Conservation (phyloP, 441 rosid species). For the Croton laevigatus region DNA sequence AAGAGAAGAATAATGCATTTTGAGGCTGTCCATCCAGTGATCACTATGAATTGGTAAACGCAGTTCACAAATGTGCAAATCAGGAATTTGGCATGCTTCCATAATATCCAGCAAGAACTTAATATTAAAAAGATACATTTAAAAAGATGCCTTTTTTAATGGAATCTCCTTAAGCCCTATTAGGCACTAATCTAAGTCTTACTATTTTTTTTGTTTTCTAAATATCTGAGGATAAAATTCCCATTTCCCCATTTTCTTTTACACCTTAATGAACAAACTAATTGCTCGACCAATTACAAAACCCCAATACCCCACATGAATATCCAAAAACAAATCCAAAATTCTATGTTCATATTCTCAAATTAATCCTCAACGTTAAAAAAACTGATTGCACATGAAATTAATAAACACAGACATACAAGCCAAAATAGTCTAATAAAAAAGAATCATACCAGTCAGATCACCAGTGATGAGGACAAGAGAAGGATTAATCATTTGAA, state of each 20-base stretch:
- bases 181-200: not conserved
- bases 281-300: not conserved
- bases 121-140: not conserved
- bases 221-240: not conserved
- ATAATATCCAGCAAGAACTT: not conserved
- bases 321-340: not conserved
- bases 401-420: not conserved
- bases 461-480: conserved; percentile 90
- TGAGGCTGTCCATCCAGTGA: not conserved
- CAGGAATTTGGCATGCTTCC: not conserved
- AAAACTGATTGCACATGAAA: not conserved
- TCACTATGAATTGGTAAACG: conserved; percentile 1
- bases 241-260: not conserved
- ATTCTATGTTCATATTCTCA: not conserved
- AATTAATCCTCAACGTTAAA: not conserved
- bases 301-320: not conserved
- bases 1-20: conserved; percentile 12
- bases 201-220: not conserved
- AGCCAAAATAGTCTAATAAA: not conserved
- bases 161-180: not conserved
- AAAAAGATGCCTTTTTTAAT: not conserved
- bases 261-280: not conserved
- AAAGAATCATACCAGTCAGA: conserved; percentile 62
- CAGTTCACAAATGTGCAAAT: not conserved
- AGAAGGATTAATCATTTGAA: conserved; percentile 74